These are phyloP conservation scores for Phaeomoniella chlamydospora DNA, from an alignment of 2,329 filamentous ascomycete species.

Conservation along the genomic window DNA sequence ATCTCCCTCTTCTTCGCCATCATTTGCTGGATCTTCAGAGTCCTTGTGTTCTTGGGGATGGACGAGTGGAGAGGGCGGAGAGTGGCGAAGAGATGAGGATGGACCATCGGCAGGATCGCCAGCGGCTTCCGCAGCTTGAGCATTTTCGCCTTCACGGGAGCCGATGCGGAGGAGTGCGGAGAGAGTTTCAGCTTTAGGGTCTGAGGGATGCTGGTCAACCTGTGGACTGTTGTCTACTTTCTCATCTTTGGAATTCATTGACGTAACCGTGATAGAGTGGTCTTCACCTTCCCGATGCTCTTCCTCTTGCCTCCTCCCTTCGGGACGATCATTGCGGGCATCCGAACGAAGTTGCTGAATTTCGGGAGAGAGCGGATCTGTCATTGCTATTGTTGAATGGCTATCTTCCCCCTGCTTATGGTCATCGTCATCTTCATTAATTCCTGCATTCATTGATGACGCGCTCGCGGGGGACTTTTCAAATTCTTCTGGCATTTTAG, in stretches of 20 bases:
- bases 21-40: conserved; percentile 13
- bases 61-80: not conserved
- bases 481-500: conserved; percentile 64
- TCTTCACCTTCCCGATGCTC: conserved; percentile 7
- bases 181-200: not conserved
- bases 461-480: conserved; percentile 9
- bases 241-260: not conserved
- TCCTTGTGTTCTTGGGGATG: conserved; percentile 1
- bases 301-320: conserved; percentile 7
- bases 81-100: not conserved
- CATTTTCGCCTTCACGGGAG: not conserved
- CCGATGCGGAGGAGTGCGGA: not conserved
- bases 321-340: conserved; percentile 8
- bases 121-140: not conserved
- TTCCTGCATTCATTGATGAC: conserved; percentile 6
- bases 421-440: conserved; percentile 9
- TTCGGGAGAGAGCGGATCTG: conserved; percentile 9
- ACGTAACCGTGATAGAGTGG: not conserved
- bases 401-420: conserved; percentile 12
- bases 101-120: not conserved
- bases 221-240: not conserved
- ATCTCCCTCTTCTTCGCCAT: conserved; percentile 33
- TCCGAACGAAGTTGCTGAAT: conserved; percentile 7
- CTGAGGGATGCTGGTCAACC: not conserved
- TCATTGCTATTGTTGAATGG: conserved; percentile 5